Evolutionary conservation across 345 rosid species (phyloP), one percentile per base, ranked within the genome.

Genomic region (Mercurialis annua): DNA sequence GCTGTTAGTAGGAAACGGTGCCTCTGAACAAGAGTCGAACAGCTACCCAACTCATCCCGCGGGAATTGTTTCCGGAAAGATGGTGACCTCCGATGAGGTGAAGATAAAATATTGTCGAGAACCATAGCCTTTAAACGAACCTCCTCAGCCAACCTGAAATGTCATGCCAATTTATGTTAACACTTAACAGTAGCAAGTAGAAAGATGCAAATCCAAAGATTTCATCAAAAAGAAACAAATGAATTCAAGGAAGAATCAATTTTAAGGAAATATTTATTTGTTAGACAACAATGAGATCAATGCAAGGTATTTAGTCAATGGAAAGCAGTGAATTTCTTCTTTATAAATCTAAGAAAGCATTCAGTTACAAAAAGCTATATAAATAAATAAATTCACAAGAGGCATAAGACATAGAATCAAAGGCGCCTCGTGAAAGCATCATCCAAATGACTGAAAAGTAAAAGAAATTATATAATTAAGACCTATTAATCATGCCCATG

Each of bases 1-100:
- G 98, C 96, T 1, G 93, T 87, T 80, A 91, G 75, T 47, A 94
- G 96, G 79, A 85, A 94, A 3, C 93, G 89, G 76, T 94, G 99
- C 77, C 99, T 80, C 52, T 83, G 81, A 36, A 80, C 33, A 9
- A 94, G 84, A 0, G 96, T 71, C 0, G 96, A 85, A 76, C 87
- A 94, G 84, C 90, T 91, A 36, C 91, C 95, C 70, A 83, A 70
- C 52, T 94, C 99, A 48, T 91, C 97, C 70, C 86, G 81, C 15
- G 74, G 74, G 29, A 85, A 82, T 30, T 74, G 90, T 76, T 66
- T 94, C 80, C 88, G 80, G 66, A 83, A 80, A 5, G 89, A 77
- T 36, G 89, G 81, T 8, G 87, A 80, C 72, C 88, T 87, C 74
- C 90, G 79, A 71, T 81, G 81, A 43, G 97, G 97, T 54, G 96